Evolutionary conservation across 73 alveolate genomes (phyloP).

Genomic region (Uronychia binucleata): DNA sequence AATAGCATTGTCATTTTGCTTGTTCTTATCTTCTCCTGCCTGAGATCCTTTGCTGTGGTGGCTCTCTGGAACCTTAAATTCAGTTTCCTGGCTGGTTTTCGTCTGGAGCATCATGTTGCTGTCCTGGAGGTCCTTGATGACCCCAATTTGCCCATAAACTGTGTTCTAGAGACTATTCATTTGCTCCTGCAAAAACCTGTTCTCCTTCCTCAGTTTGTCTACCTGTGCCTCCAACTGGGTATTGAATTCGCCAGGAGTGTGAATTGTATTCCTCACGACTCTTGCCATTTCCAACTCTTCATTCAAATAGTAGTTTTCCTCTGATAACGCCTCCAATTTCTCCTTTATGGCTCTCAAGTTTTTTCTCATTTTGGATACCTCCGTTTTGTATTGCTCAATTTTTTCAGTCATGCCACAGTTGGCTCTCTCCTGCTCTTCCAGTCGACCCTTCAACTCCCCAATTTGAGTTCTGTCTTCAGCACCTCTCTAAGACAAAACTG

Average conservation of each 20-base stretch:
- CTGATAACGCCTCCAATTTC: neutral
- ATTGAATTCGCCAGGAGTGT: too few species aligned
- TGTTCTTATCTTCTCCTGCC: too few species aligned
- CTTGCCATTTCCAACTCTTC: neutral
- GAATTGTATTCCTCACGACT: too few species aligned
- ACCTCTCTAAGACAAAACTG: too few species aligned
- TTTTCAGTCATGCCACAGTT: too few species aligned
- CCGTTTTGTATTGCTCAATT: neutral
- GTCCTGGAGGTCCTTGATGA: neutral
- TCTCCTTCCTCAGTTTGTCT: neutral
- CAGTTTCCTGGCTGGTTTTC: too few species aligned
- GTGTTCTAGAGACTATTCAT: neutral
- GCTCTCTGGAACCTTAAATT: too few species aligned
- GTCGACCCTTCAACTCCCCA: too few species aligned
- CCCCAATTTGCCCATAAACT: neutral
- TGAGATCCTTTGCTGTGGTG: too few species aligned
- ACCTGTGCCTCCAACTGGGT: neutral
- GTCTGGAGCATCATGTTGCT: neutral
- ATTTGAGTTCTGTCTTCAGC: too few species aligned
- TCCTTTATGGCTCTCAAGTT: neutral
- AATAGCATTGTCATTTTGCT: too few species aligned
- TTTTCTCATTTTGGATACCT: neutral
- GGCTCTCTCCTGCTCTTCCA: too few species aligned
- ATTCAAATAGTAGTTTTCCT: neutral
- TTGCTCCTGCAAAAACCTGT: neutral